These are phyloP conservation scores for Datura wrightii DNA, from an alignment of 257 asterid genomes.

Conservation along the genomic window DNA sequence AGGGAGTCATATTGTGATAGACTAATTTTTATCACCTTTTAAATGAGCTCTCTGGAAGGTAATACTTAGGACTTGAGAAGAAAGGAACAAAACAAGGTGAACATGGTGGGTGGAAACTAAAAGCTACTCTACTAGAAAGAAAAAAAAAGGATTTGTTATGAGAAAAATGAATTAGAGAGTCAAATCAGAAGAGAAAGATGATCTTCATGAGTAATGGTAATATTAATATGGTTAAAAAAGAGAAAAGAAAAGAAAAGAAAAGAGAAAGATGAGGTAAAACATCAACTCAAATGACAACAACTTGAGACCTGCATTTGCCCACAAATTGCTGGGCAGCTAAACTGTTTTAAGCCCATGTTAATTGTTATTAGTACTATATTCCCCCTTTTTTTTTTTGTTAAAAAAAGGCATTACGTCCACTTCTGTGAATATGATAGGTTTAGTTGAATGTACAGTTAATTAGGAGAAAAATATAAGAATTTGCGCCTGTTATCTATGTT, in stretches of 20 bases:
- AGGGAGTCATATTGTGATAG: neutral
- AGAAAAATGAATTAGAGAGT: neutral
- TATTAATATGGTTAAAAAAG: no score
- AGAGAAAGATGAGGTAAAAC: constrained; percentile 19
- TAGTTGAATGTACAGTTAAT: neutral
- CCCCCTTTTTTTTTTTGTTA: no score
- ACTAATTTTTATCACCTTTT: neutral
- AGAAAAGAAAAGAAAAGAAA: no score
- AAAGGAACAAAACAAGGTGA: neutral
- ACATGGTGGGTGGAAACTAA: neutral
- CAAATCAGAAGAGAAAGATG: neutral
- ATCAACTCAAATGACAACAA: constrained; percentile 33
- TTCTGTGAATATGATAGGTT: neutral
- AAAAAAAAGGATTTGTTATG: neutral
- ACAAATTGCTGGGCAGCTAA: neutral
- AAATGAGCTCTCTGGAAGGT: neutral
- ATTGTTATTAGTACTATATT: neutral
- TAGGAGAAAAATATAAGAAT: neutral
- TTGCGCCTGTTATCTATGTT: neutral
- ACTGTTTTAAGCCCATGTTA: neutral
- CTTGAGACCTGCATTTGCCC: constrained; percentile 25
- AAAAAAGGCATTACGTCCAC: neutral
- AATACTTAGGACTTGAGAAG: neutral
- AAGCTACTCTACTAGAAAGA: neutral
- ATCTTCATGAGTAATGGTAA: no score